Base-by-base conservation (phyloP, 2,329 filamentous ascomycete genomes). In the Fusarium sp. region DNA sequence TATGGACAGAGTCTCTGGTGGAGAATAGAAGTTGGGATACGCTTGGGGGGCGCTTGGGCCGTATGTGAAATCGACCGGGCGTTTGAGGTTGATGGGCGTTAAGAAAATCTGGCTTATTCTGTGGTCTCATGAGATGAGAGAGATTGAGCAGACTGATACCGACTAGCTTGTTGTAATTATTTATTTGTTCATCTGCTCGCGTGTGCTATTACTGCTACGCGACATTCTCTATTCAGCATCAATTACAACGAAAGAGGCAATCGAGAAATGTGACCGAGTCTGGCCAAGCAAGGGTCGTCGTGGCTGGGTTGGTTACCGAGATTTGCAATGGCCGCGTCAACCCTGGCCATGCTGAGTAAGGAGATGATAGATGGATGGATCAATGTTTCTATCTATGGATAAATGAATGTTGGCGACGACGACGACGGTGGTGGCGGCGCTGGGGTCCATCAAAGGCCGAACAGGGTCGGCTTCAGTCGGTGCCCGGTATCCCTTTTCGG, bases 311-410 rank as follows among this genome's bases (percentile, higher is more conserved):
- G 69, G 72, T 73, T 73, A 75, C 72, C 72, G 72, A 75, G 63
- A 75, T 75, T 75, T 75, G 72, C 72, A 73, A 75, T 70, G 70
- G 47, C 52, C 62, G 63, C 58, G 59, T 72, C 31, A 62, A 67
- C 31, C 47, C 37, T 52, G 65, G 27, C 38, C 16, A 38, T 62
- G 37, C 37, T 66, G 31, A 50, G 27, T 56, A 56, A 63, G 38
- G 42, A 62, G 60, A 18, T 35, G 27, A 27, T 22, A 34, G 16
- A 29, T 16, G 22, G 22, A 18, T 35, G 40, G 40, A 61, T 54
- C 37, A 37, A 22, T 75, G 72, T 73, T 75, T 75, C 72, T 75
- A 75, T 75, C 63, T 75, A 71, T 75, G 72, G 54, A 57, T 37
- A 62, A 59, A 29, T 59, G 52, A 29, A 57, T 5, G 52, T 47